Percentiles rank a stretch among this genome's conserved stretches.
These are phyloP conservation scores for Fusarium buharicum DNA, from an alignment of 2,329 filamentous ascomycete species.

Conservation along the genomic window DNA sequence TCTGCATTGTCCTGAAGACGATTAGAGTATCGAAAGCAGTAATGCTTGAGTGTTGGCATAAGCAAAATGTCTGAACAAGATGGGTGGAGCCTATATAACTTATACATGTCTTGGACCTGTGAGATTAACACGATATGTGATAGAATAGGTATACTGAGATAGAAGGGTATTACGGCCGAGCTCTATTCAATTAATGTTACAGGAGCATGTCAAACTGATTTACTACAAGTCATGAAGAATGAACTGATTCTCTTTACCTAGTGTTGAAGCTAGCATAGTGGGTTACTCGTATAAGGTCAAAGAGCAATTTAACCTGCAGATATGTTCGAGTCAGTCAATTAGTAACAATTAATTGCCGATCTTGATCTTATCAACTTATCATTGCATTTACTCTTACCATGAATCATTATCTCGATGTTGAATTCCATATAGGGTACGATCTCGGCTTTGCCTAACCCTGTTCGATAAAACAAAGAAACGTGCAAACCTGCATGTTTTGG, in stretches of 20 bases:
- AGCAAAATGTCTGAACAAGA: too few species aligned
- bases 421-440: constrained; percentile 2
- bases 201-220: background rate
- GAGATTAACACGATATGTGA: background rate
- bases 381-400: background rate
- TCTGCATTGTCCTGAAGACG: too few species aligned
- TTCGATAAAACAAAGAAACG: constrained; percentile 12
- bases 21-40: too few species aligned
- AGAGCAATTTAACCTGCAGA: constrained; percentile 16
- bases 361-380: background rate
- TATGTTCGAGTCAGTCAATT: constrained; percentile 1
- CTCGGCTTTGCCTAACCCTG: constrained; percentile 13
- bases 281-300: constrained; percentile 6
- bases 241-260: background rate
- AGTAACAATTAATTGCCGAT: background rate
- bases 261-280: background rate
- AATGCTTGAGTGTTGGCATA: too few species aligned
- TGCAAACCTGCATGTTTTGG: background rate
- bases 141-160: background rate
- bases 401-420: background rate
- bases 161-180: background rate
- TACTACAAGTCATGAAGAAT: constrained; percentile 9
- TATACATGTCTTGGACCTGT: too few species aligned
- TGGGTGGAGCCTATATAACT: too few species aligned
- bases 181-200: background rate